Conservation (phyloP, 495 filamentous ascomycete genomes). For the Schizothecium vesticola region DNA sequence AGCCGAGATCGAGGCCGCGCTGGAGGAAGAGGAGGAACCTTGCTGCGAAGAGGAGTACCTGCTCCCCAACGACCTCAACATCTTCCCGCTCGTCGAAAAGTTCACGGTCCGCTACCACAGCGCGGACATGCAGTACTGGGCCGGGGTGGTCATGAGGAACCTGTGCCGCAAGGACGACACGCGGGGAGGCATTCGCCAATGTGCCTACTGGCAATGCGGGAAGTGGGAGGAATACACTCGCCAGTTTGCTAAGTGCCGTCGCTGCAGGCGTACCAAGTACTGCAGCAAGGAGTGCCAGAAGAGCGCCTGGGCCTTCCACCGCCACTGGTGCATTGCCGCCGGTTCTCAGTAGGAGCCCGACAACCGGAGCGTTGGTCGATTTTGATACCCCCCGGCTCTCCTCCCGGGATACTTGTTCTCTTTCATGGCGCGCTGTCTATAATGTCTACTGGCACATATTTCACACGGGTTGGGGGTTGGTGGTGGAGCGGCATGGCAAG, state of each 20-base stretch:
- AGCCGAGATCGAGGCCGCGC: slow-evolving; percentile 29
- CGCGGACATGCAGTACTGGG: slow-evolving; percentile 99
- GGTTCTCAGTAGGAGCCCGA: slow-evolving; percentile 32
- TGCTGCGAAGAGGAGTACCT: slow-evolving; percentile 79
- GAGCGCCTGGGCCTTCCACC: slow-evolving; percentile 94
- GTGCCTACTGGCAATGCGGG: slow-evolving; percentile 94
- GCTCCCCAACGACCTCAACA: slow-evolving; percentile 90
- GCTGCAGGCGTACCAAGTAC: slow-evolving; percentile 96
- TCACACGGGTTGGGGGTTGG: slow-evolving; percentile 4
- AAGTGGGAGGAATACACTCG: slow-evolving; percentile 95
- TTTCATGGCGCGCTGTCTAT: slow-evolving; percentile 28
- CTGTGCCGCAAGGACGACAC: slow-evolving; percentile 96
- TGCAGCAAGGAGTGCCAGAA: slow-evolving; percentile 99
- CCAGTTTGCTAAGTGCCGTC: slow-evolving; percentile 95
- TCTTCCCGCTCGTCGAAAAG: slow-evolving; percentile 96
- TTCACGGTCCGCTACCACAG: slow-evolving; percentile 93
- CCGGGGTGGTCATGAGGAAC: slow-evolving; percentile 97
- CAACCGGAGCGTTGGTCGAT: slow-evolving; percentile 17
- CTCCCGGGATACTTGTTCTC: slow-evolving; percentile 24
- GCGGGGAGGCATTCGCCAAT: slow-evolving; percentile 88
- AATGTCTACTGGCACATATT: slow-evolving; percentile 26
- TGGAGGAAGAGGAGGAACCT: slow-evolving; percentile 47
- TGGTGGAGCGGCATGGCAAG: slow-evolving; percentile 22
- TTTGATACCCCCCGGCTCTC: slow-evolving; percentile 34
- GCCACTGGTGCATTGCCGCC: slow-evolving; percentile 93